Evolutionary conservation across 345 rosid species (phyloP).

Genomic region (Capsella bursapastoris): DNA sequence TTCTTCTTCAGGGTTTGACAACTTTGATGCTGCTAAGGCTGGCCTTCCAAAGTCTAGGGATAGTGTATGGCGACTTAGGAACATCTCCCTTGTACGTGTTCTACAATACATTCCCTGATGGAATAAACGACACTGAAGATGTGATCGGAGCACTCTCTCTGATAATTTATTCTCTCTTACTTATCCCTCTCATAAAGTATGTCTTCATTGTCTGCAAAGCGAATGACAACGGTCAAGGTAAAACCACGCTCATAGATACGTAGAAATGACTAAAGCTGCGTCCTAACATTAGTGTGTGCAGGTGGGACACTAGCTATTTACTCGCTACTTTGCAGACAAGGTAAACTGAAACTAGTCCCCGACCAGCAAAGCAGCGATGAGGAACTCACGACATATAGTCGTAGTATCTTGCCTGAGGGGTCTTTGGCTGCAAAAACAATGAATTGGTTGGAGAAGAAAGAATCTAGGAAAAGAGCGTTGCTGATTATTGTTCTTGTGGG

Average conservation of each 20-base stretch:
- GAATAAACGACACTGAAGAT: too few relatives aligned
- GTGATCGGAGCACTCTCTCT: too few relatives aligned
- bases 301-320: constrained; percentile 15
- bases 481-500: background rate
- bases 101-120: too few relatives aligned
- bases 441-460: constrained; percentile 3
- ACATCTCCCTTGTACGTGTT: too few relatives aligned
- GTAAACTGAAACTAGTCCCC: constrained; percentile 22
- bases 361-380: constrained; percentile 13
- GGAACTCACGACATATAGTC: constrained; percentile 2
- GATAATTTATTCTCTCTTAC: too few relatives aligned
- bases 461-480: background rate
- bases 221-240: too few relatives aligned
- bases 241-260: background rate
- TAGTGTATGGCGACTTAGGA: too few relatives aligned
- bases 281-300: background rate
- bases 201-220: too few relatives aligned
- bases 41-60: too few relatives aligned
- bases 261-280: background rate
- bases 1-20: constrained; percentile 50
- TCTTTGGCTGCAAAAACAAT: background rate
- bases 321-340: constrained; percentile 33
- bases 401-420: background rate
- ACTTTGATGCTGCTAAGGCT: background rate
- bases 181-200: too few relatives aligned